These are phyloP conservation scores for Ustilago nuda DNA, from an alignment of 1,284 basidiomycete species.

Conservation along the genomic window DNA sequence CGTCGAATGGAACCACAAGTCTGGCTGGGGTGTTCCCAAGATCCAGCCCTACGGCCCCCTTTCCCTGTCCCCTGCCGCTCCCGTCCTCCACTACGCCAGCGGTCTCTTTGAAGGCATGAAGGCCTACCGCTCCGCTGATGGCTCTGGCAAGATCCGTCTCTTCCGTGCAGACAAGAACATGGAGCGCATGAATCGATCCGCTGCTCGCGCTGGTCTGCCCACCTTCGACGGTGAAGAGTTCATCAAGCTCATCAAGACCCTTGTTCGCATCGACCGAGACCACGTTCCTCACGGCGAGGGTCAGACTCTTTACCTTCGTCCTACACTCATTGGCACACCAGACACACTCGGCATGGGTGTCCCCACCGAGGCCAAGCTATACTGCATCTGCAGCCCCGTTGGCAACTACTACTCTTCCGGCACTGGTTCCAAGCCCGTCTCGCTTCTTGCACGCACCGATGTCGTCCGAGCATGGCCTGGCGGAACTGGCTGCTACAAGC, in stretches of 20 bases:
- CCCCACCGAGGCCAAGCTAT: constrained; percentile 53
- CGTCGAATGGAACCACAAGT: constrained; percentile 79
- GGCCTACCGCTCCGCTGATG: constrained; percentile 53
- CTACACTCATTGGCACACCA: constrained; percentile 54
- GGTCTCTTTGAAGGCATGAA: constrained; percentile 57
- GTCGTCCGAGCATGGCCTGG: constrained; percentile 82
- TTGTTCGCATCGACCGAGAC: constrained; percentile 47
- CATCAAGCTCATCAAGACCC: constrained; percentile 54
- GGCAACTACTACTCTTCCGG: constrained; percentile 58
- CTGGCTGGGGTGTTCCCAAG: constrained; percentile 83
- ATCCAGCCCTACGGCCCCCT: constrained; percentile 77
- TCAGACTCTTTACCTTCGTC: constrained; percentile 52
- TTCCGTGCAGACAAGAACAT: constrained; percentile 59
- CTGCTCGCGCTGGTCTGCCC: constrained; percentile 49
- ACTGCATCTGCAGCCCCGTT: constrained; percentile 59
- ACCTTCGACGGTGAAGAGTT: constrained; percentile 54
- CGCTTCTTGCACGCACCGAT: constrained; percentile 45
- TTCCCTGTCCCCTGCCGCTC: constrained; percentile 49
- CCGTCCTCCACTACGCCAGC: constrained; percentile 51
- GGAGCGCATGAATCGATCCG: constrained; percentile 58
- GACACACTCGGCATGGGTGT: constrained; percentile 53
- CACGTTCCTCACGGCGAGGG: constrained; percentile 47
- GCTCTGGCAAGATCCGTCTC: constrained; percentile 51
- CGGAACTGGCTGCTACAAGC: constrained; percentile 91
- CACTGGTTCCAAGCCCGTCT: constrained; percentile 50